phyloP scores from a whole-genome alignment of 257 asterid genomes.

The Solanum corneliomulleri region DNA sequence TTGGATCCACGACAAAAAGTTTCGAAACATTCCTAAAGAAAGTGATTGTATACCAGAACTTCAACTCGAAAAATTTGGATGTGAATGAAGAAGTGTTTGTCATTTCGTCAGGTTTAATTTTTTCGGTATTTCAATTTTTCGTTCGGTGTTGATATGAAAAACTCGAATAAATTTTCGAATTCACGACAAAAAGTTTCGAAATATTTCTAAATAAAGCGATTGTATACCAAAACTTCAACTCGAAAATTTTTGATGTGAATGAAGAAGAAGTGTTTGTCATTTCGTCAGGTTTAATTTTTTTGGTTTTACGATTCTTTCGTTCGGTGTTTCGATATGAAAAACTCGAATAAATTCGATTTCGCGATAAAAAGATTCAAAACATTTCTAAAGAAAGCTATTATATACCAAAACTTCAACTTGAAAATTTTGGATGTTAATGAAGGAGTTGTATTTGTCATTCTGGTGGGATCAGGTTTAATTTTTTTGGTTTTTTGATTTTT shows the following conservation, averaged over 20 bases:
- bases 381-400: background rate
- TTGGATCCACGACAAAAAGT: background rate
- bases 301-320: background rate
- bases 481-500: background rate
- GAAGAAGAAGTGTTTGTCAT: no score
- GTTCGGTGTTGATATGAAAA: background rate
- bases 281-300: background rate
- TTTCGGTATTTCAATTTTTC: background rate
- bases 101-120: background rate
- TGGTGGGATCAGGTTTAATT: background rate
- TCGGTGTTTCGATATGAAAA: background rate
- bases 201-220: background rate
- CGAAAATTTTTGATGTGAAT: background rate
- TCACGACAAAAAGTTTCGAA: background rate
- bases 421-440: background rate
- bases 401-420: background rate
- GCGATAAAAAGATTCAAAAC: accelerated
- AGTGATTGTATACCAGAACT: background rate
- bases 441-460: background rate
- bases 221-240: background rate
- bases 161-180: background rate
- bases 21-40: background rate
- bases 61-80: background rate
- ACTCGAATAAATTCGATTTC: background rate
- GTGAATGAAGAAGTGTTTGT: background rate